Conservation (phyloP, 2,329 filamentous ascomycete genomes). For the Hypocrella siamensis region DNA sequence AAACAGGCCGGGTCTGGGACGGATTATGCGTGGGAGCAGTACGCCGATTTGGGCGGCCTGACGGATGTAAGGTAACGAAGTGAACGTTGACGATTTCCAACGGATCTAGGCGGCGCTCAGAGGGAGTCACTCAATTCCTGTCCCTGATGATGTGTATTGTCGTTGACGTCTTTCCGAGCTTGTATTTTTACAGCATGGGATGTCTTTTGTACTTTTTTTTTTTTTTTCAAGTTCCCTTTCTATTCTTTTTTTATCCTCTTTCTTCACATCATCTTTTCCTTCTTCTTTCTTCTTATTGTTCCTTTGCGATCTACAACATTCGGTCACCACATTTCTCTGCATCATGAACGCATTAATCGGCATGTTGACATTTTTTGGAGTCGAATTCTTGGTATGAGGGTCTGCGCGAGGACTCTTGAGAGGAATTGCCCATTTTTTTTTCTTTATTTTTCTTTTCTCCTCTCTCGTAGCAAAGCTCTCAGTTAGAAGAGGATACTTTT, state of each 20-base stretch:
- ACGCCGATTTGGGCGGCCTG: conserved; percentile 27
- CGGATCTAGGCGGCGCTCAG: no score
- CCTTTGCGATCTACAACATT: no score
- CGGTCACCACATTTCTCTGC: no score
- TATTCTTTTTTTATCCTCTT: conserved; percentile 3
- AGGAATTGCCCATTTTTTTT: no score
- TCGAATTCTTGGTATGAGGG: no score
- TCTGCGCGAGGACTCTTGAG: no score
- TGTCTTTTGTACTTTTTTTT: conserved; percentile 1
- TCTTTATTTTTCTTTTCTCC: no score
- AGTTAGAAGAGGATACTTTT: no score
- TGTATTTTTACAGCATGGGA: background rate
- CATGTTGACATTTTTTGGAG: no score
- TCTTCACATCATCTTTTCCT: background rate
- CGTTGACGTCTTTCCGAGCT: background rate
- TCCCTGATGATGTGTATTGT: no score
- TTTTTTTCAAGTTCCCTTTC: conserved; percentile 4
- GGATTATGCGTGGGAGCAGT: conserved; percentile 28
- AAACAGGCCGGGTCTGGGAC: conserved; percentile 7
- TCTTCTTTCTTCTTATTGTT: background rate
- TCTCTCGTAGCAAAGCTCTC: no score
- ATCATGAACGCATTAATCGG: no score
- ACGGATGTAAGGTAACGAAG: conserved; percentile 18
- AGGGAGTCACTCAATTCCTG: background rate
- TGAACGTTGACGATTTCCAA: background rate